phyloP scores from a whole-genome alignment of 805 yeast species.

The Suhomyces faveliae region DNA sequence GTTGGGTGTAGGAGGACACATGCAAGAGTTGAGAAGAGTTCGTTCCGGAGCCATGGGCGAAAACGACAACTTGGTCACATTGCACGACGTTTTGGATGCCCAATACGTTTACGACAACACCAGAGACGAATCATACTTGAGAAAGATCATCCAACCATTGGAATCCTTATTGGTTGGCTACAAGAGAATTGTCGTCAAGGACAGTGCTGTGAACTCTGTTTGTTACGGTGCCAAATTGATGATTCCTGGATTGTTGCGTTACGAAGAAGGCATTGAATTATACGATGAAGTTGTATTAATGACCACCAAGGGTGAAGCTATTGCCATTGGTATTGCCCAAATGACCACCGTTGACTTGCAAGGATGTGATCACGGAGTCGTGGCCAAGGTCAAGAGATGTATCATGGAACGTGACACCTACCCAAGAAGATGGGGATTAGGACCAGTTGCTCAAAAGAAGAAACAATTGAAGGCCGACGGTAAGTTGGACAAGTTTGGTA shows the following conservation, averaged over 20 bases:
- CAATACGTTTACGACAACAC: slow-evolving; percentile 98
- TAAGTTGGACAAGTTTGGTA: slow-evolving; percentile 93
- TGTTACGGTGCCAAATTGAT: slow-evolving; percentile 98
- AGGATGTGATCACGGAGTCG: slow-evolving; percentile 96
- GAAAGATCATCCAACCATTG: slow-evolving; percentile 91
- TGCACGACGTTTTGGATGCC: slow-evolving; percentile 97
- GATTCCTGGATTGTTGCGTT: slow-evolving; percentile 97
- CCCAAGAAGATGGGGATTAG: slow-evolving; percentile 99
- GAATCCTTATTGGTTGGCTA: slow-evolving; percentile 92
- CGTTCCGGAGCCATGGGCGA: slow-evolving; percentile 95
- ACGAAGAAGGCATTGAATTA: slow-evolving; percentile 95
- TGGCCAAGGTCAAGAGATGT: slow-evolving; percentile 98
- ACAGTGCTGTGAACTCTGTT: slow-evolving; percentile 95
- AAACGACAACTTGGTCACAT: slow-evolving; percentile 86
- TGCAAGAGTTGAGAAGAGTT: slow-evolving; percentile 99
- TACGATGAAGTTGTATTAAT: slow-evolving; percentile 97
- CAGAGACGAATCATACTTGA: slow-evolving; percentile 91
- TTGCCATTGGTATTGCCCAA: slow-evolving; percentile 97
- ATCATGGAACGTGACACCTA: slow-evolving; percentile 99
- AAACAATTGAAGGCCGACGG: slow-evolving; percentile 97
- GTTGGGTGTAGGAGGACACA: slow-evolving; percentile 98
- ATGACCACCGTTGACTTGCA: slow-evolving; percentile 98
- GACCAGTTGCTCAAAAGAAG: slow-evolving; percentile 98
- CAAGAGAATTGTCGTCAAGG: slow-evolving; percentile 91
- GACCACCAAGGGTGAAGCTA: slow-evolving; percentile 99